Conservation (phyloP, 2,329 filamentous ascomycete genomes). For the Aspergillus luchuensis region DNA sequence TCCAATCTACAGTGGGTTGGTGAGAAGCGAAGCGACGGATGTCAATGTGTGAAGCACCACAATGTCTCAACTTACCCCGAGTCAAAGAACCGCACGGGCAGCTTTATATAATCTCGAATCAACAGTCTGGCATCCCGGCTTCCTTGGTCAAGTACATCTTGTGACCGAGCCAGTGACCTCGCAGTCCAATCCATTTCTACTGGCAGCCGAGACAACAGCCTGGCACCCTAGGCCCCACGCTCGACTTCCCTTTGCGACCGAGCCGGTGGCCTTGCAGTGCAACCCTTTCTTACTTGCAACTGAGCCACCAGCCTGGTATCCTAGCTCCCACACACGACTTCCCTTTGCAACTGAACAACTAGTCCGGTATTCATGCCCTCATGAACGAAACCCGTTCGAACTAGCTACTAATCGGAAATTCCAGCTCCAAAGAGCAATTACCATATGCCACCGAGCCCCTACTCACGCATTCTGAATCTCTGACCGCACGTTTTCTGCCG, state of each 20-base stretch:
- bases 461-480: neutral
- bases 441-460: neutral
- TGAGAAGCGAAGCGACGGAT: neutral
- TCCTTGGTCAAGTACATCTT: neutral
- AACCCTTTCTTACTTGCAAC: neutral
- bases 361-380: neutral
- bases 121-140: neutral
- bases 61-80: neutral
- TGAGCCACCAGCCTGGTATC: neutral
- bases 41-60: neutral
- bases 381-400: neutral
- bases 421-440: neutral
- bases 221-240: neutral
- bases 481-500: neutral
- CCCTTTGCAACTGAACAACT: neutral
- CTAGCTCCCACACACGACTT: neutral
- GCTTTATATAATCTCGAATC: neutral
- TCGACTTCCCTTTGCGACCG: neutral
- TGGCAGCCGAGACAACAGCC: neutral
- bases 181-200: neutral
- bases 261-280: neutral
- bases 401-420: neutral
- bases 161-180: neutral
- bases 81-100: neutral
- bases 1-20: neutral